Base-by-base conservation (phyloP, 306 rosid genomes). In the Cucumis cinereus region DNA sequence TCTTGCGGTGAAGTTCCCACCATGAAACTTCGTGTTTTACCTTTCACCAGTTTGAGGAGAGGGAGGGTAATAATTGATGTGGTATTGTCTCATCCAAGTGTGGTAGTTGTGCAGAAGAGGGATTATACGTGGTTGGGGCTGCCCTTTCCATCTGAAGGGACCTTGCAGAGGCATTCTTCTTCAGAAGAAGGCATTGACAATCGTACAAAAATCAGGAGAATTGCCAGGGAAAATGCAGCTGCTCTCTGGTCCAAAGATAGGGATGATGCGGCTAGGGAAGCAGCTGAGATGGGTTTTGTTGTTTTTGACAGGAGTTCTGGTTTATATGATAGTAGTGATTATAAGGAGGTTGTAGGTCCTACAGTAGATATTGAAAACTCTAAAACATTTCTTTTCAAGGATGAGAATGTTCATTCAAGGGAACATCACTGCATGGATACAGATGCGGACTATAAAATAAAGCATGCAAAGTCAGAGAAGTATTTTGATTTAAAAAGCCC, bases 91-190 rank as follows among this genome's bases (percentile, higher is more conserved):
- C 85, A 88, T 78, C 96, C 96, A 14, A 86, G 77, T 49, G 73
- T 90, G 16, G 77, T 94, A 83, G 88, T 91, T 22, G 90, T 73
- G 36, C 98, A 94, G 81, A 91, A 89, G 89, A 91, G 85, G 85
- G 93, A 94, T 76, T 90, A 64, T 89, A 85, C 88, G 73, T 94
- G 98, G 98, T 77, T 94, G 81, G 98, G 98, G 30, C 79, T 94
- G 79, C 96, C 97, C 43, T 57, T 81, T 16, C 43, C 82, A 11
- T 79, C 86, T 19, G 89, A 88, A 77, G 88, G 80, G 53, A 67
- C 77, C 80, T 60, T 56, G 22, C 79, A 50, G 73, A 83, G 86
- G 82, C 89, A 79, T 61, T 66, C 77, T 41, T 84, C 97, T 40
- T 81, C 78, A n/a, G 94, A 90, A 82, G 94, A 90, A 70, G 95